phyloP scores from a whole-genome alignment of 768 basidiomycete genomes.

The Auriscalpium vulgare region DNA sequence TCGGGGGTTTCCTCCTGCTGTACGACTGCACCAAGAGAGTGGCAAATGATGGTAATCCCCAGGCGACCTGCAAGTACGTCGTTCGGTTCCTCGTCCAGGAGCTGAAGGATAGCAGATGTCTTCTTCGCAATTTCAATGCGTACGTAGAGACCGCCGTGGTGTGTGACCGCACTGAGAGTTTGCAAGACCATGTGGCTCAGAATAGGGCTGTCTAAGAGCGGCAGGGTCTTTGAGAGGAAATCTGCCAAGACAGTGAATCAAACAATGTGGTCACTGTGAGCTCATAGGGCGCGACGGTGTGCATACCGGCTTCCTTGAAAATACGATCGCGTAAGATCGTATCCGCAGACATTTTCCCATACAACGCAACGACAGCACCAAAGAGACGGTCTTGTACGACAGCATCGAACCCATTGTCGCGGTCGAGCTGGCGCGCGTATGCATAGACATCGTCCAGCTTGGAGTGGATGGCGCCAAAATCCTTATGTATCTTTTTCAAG shows the following conservation, averaged over 20 bases:
- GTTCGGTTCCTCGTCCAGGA: conserved; percentile 43
- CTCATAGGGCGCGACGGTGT: conserved; percentile 33
- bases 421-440: conserved; percentile 34
- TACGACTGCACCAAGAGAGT: conserved; percentile 39
- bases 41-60: conserved; percentile 42
- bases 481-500: conserved; percentile 52
- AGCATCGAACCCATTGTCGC: conserved; percentile 23
- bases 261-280: background rate
- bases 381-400: background rate
- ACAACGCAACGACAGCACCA: conserved; percentile 54
- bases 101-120: conserved; percentile 29
- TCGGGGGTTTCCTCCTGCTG: conserved; percentile 31
- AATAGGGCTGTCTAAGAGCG: background rate
- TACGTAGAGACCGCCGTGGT: background rate
- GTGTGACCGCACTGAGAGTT: background rate
- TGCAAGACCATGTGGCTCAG: conserved; percentile 1
- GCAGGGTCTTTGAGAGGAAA: background rate
- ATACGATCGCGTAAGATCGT: conserved; percentile 52
- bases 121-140: conserved; percentile 1
- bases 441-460: conserved; percentile 44
- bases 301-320: conserved; percentile 41
- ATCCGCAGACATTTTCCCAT: conserved; percentile 56
- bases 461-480: conserved; percentile 45
- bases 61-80: conserved; percentile 44
- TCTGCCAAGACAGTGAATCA: conserved; percentile 6